A percentile compares a stretch with the other conserved stretches of the same genome.
Evolutionary conservation across 768 basidiomycete species (phyloP).

Genomic region (Boletus vinaceobasis): DNA sequence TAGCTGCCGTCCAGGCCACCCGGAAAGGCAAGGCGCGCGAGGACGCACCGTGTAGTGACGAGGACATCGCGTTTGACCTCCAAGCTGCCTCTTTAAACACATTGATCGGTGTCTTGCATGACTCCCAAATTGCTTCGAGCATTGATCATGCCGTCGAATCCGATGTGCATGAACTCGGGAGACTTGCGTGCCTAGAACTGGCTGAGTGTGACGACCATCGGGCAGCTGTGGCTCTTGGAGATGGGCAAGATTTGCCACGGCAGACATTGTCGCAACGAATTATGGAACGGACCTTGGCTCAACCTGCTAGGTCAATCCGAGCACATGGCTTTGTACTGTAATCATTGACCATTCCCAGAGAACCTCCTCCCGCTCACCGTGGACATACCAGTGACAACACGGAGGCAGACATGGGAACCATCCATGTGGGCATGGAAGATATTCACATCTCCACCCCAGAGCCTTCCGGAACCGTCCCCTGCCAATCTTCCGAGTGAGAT

Average conservation of each 20-base stretch:
- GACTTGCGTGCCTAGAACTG: slow-evolving; percentile 32
- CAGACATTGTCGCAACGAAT: slow-evolving; percentile 17
- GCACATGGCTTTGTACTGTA: background rate
- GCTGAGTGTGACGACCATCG: slow-evolving; percentile 41
- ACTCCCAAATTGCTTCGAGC: slow-evolving; percentile 41
- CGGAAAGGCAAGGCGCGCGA: slow-evolving; percentile 39
- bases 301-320: slow-evolving; percentile 1
- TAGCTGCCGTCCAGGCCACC: slow-evolving; percentile 31
- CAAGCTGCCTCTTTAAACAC: slow-evolving; percentile 37
- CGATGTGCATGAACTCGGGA: slow-evolving; percentile 33
- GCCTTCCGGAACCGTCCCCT: background rate
- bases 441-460: background rate
- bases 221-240: slow-evolving; percentile 38
- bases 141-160: slow-evolving; percentile 39
- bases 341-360: slow-evolving; percentile 10
- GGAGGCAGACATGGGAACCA: background rate
- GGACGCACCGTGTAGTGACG: slow-evolving; percentile 36
- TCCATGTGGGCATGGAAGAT: background rate
- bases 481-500: slow-evolving; percentile 1
- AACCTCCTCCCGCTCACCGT: background rate
- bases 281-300: slow-evolving; percentile 1
- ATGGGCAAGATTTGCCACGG: slow-evolving; percentile 21
- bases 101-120: slow-evolving; percentile 32
- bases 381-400: background rate
- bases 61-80: slow-evolving; percentile 42